Evolutionary conservation across 495 filamentous ascomycete species (phyloP).

Genomic region (Neurospora pannonica): DNA sequence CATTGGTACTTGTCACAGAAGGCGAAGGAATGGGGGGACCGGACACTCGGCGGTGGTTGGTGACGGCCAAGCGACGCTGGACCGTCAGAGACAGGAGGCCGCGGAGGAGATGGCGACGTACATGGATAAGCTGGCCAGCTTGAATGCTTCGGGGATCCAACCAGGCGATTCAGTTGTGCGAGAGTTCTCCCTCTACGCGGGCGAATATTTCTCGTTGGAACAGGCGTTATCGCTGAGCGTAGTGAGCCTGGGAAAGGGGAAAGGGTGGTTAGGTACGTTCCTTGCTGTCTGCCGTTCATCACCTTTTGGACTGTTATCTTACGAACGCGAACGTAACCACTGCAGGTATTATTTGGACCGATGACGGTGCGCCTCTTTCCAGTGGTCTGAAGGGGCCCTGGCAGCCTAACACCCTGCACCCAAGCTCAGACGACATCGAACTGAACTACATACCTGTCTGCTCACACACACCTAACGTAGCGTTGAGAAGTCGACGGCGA

Average conservation of each 20-base stretch:
- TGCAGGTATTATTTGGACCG: not conserved
- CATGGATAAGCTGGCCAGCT: not conserved
- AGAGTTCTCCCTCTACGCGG: conserved; percentile 10
- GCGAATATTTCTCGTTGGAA: conserved; percentile 15
- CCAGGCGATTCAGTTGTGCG: conserved; percentile 22
- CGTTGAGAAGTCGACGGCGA: not conserved
- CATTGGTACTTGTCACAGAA: no score
- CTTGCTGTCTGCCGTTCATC: no score
- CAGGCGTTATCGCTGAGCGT: conserved; percentile 17
- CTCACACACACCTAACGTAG: not conserved
- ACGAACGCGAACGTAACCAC: not conserved
- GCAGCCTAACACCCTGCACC: not conserved
- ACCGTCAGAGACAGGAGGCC: no score
- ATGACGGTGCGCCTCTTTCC: not conserved
- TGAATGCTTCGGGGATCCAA: not conserved
- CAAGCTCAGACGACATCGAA: no score
- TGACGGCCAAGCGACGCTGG: no score
- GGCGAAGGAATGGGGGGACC: no score
- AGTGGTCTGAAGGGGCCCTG: not conserved
- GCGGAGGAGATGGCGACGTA: no score
- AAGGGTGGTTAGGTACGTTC: conserved; percentile 6
- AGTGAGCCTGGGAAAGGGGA: not conserved
- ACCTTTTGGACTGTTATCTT: no score
- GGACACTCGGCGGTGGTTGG: no score
- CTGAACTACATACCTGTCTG: no score